These are phyloP conservation scores for Penicillium malachiteum DNA, from an alignment of 495 filamentous ascomycete genomes.

Conservation along the genomic window DNA sequence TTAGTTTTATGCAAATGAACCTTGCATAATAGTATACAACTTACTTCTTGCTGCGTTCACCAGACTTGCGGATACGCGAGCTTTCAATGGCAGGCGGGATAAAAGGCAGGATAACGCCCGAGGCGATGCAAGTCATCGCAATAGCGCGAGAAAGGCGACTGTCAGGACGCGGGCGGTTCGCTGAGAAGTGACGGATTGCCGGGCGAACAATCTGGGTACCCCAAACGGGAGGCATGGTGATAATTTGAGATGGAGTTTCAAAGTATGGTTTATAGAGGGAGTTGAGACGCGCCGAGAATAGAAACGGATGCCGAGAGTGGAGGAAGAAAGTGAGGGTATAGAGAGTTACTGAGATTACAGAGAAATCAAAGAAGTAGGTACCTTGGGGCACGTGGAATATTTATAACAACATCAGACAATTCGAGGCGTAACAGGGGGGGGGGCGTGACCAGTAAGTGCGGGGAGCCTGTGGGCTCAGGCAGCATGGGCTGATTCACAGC, in stretches of 20 bases:
- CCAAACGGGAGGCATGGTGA: slow-evolving; percentile 29
- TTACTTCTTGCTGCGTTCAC: slow-evolving; percentile 41
- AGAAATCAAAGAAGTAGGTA: not conserved
- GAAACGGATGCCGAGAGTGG: not conserved
- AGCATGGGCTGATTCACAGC: slow-evolving; percentile 2
- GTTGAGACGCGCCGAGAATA: too few species aligned
- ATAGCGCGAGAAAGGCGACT: slow-evolving; percentile 41
- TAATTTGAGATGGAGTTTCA: not conserved
- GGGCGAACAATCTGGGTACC: slow-evolving; percentile 35
- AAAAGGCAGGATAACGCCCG: slow-evolving; percentile 46
- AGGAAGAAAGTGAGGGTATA: not conserved
- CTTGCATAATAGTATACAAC: slow-evolving; percentile 8
- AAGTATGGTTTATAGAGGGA: too few species aligned
- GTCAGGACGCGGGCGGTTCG: slow-evolving; percentile 38
- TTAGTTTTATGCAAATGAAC: not conserved
- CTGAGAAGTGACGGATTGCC: slow-evolving; percentile 46
- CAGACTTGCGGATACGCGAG: slow-evolving; percentile 37
- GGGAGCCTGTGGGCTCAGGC: not conserved
- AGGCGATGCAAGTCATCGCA: slow-evolving; percentile 39
- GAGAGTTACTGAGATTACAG: not conserved
- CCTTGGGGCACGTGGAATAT: not conserved
- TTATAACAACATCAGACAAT: not conserved
- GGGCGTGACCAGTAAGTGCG: not conserved
- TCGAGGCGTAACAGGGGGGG: not conserved
- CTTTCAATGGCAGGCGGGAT: slow-evolving; percentile 48